Evolutionary conservation across 495 filamentous ascomycete genomes (phyloP), one percentile per base, ranked within the genome.

Genomic region (Penicilliopsis zonata): DNA sequence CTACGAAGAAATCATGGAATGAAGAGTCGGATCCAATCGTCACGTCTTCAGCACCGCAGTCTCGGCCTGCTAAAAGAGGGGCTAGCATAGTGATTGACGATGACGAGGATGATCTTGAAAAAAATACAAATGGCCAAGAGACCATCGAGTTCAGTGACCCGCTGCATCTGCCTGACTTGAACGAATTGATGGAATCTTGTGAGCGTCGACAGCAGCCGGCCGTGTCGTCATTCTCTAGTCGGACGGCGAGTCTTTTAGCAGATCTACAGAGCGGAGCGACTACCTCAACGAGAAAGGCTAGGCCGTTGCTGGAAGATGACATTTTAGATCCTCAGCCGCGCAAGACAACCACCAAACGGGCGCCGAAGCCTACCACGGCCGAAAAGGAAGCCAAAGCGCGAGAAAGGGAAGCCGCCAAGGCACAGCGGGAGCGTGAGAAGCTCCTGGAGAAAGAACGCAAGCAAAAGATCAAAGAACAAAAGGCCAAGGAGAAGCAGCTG

Each of bases 401-500:
- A 47, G 70, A 74, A 23, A 61, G 63, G 23, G 58, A 56, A 31
- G 57, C 50, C 14, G 58, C 33, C 53, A 74, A 54, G 45, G 53
- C 35, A 13, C 48, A 36, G 49, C 73, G 48, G 61, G 67, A 58
- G 37, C 52, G 40, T 13, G 60, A 65, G 9, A 54, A 55, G 10
- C 53, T 67, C 33, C 41, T 48, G 0, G 61, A 69, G 20, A 72
- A 61, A 48, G 65, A 55, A 50, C 61, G 43, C 56, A 76, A 67
- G 34, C 57, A 53, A 13, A 42, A 55, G 28, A 28, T 53, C 36
- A 68, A 60, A 40, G 70, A 71, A 43, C 67, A 78, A 33, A 75
- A 70, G 43, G 70, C 65, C 1, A 59, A 55, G 27, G 72, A 82
- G 44, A 87, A 79, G 46, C 69, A 78, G 32, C 59, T 59, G 8